Evolutionary conservation across 176 grass and related monocot species (phyloP).

Genomic region (Pontederia crassipes): DNA sequence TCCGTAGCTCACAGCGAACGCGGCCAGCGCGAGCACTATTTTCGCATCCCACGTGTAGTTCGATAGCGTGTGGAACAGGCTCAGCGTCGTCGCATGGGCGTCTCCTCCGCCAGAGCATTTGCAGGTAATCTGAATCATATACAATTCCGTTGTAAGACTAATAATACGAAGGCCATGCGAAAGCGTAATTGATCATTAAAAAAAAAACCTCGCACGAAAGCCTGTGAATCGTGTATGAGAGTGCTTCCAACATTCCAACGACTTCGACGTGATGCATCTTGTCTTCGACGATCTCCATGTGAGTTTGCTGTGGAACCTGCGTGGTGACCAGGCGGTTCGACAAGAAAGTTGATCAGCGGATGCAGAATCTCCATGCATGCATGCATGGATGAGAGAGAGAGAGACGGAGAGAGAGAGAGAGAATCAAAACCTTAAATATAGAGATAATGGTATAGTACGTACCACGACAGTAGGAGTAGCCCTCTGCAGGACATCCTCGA

Average conservation of each 20-base stretch:
- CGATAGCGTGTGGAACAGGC: slow-evolving; percentile 18
- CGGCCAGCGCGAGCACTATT: slow-evolving; percentile 28
- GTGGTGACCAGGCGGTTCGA: too few relatives aligned
- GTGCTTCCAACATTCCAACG: slow-evolving; percentile 22
- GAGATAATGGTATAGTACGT: too few relatives aligned
- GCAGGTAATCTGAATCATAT: slow-evolving; percentile 17
- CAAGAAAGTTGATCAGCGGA: not conserved
- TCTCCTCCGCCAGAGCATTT: slow-evolving; percentile 28
- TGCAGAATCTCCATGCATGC: too few relatives aligned
- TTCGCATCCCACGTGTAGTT: slow-evolving; percentile 39
- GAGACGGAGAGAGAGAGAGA: not conserved
- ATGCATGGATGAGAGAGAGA: too few relatives aligned
- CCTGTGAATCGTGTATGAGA: slow-evolving; percentile 35
- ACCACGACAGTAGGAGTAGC: slow-evolving; percentile 21
- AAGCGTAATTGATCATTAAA: not conserved
- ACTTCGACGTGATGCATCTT: slow-evolving; percentile 19
- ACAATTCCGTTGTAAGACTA: too few relatives aligned
- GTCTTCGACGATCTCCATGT: slow-evolving; percentile 22
- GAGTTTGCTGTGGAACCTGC: slow-evolving; percentile 16
- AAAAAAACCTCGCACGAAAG: slow-evolving; percentile 30
- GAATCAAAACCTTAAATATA: not conserved
- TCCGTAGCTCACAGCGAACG: slow-evolving; percentile 32
- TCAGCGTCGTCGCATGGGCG: slow-evolving; percentile 26
- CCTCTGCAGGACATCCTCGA: slow-evolving; percentile 28
- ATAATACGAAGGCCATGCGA: not conserved